Conservation (phyloP, 1,284 basidiomycete genomes). For the Bjerkandera adusta region DNA sequence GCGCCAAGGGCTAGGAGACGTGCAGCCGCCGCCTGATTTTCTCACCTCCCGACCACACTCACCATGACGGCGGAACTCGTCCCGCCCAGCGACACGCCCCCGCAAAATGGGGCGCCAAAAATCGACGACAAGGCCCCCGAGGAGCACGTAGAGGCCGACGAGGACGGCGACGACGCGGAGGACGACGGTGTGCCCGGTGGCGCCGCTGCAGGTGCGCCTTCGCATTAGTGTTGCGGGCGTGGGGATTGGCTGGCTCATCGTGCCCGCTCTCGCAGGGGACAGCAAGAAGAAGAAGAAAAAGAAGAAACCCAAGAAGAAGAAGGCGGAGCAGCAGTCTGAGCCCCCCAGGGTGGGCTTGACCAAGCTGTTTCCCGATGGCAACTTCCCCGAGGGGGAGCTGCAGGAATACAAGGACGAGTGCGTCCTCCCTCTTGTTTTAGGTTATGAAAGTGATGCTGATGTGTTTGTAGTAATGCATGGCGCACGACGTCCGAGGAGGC, state of each 20-base stretch:
- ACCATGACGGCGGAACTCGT: conserved; percentile 10
- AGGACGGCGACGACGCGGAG: conserved; percentile 29
- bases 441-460: conserved; percentile 2
- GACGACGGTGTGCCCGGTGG: conserved; percentile 26
- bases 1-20: too few relatives aligned
- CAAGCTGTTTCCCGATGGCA: conserved; percentile 85
- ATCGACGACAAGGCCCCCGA: conserved; percentile 25
- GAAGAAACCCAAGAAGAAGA: conserved; percentile 77
- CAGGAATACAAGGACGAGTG: conserved; percentile 92
- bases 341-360: conserved; percentile 91
- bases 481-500: conserved; percentile 92
- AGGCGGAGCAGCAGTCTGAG: conserved; percentile 65
- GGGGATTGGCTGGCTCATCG: neutral
- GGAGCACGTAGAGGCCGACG: conserved; percentile 23
- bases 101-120: conserved; percentile 15
- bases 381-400: conserved; percentile 91
- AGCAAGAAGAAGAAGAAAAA: conserved; percentile 89
- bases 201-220: conserved; percentile 19
- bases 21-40: conserved; percentile 5
- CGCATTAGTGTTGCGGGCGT: neutral
- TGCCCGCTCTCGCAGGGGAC: conserved; percentile 29
- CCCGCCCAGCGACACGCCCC: conserved; percentile 9
- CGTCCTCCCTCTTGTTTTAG: conserved; percentile 26
- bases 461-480: conserved; percentile 67
- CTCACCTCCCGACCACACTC: conserved; percentile 10